phyloP scores from a whole-genome alignment of 1,139 yeast genomes.

The Saccharomyces pastorianus region DNA sequence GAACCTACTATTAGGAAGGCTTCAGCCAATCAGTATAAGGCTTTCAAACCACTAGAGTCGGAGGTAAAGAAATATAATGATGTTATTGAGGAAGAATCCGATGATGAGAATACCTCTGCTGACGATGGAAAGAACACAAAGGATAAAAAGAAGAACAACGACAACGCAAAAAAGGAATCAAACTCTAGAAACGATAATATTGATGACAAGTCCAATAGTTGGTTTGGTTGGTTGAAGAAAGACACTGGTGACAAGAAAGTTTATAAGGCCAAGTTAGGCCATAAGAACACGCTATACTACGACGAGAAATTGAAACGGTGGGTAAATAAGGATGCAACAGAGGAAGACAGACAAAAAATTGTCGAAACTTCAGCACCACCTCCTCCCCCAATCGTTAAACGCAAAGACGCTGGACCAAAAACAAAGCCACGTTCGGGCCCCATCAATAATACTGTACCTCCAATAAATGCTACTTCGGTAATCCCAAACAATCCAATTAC shows the following conservation, averaged over 20 bases:
- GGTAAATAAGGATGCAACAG: constrained; percentile 66
- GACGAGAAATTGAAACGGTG: constrained; percentile 83
- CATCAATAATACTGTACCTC: neutral
- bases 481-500: neutral
- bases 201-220: constrained; percentile 28
- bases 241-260: constrained; percentile 64
- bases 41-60: constrained; percentile 11
- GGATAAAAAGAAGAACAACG: constrained; percentile 27
- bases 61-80: constrained; percentile 33
- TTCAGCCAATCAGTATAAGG: constrained; percentile 8
- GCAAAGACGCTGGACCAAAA: constrained; percentile 30
- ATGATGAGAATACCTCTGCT: constrained; percentile 33
- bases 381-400: constrained; percentile 50
- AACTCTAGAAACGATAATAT: constrained; percentile 17
- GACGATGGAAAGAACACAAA: constrained; percentile 27
- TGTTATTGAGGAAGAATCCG: constrained; percentile 41
- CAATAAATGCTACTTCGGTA: constrained; percentile 1
- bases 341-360: constrained; percentile 57
- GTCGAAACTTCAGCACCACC: constrained; percentile 68
- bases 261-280: constrained; percentile 79
- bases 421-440: constrained; percentile 31
- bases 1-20: constrained; percentile 22
- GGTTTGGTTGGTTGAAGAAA: constrained; percentile 42
- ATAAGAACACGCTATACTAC: constrained; percentile 59
- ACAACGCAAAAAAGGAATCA: constrained; percentile 15